Conservation (phyloP, 75 land plant genomes). For the Picea sitchensis region DNA sequence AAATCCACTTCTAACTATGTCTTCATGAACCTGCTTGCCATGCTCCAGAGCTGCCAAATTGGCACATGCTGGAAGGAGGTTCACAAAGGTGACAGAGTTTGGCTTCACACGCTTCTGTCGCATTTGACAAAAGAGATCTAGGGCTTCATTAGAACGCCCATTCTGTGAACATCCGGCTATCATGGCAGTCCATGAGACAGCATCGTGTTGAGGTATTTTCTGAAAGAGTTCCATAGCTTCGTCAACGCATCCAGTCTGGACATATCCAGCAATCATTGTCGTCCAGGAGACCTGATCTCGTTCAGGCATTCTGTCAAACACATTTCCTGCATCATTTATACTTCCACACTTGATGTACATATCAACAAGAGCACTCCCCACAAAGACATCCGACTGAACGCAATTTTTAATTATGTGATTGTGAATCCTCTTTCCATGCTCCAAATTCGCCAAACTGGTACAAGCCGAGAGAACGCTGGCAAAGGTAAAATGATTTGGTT, state of each 20-base stretch:
- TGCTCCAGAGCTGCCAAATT: background rate
- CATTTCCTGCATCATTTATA: no score
- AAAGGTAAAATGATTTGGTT: no score
- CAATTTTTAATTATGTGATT: no score
- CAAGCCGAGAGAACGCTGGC: no score
- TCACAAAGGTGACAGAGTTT: constrained; percentile 14
- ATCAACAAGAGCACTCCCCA: no score
- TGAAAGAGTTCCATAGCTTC: no score
- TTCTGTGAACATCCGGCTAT: constrained; percentile 16
- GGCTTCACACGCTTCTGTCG: background rate
- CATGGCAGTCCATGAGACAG: constrained; percentile 34
- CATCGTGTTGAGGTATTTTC: constrained; percentile 6
- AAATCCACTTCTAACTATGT: constrained; percentile 14
- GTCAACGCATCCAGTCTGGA: background rate
- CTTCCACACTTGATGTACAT: no score
- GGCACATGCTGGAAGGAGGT: constrained; percentile 10
- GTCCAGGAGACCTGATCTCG: background rate
- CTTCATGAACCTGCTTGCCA: constrained; percentile 13
- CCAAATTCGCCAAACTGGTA: no score
- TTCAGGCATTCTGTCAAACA: background rate
- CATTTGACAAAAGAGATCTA: constrained; percentile 22
- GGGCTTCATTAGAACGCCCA: constrained; percentile 13
- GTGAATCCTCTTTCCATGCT: no score
- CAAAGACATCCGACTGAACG: no score
- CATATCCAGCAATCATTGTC: background rate